Percentiles rank a stretch among this genome's conserved stretches.
These are phyloP conservation scores for Flaveria robusta DNA, from an alignment of 129 eudicot species.

Conservation along the genomic window DNA sequence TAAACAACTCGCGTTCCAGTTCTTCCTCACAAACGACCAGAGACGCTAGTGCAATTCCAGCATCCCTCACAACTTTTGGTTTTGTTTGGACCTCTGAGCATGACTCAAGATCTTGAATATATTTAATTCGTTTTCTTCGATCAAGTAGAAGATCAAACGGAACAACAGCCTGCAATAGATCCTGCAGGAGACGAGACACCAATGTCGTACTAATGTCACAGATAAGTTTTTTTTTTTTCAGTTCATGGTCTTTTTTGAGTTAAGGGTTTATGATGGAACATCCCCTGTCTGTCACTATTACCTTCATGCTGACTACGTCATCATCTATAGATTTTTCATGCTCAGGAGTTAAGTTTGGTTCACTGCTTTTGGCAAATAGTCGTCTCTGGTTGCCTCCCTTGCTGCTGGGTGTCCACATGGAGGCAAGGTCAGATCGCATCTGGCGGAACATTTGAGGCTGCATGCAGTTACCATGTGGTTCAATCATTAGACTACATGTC, in stretches of 20 bases:
- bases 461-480: slow-evolving; percentile 34
- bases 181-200: slow-evolving; percentile 51
- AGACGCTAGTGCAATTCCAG: slow-evolving; percentile 84
- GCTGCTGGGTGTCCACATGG: slow-evolving; percentile 80
- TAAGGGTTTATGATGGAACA: slow-evolving; percentile 19
- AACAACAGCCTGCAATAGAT: slow-evolving; percentile 86
- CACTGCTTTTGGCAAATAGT: slow-evolving; percentile 46
- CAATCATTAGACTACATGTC: slow-evolving; percentile 4
- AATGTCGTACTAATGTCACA: background rate
- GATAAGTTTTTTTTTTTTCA: background rate
- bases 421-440: slow-evolving; percentile 84
- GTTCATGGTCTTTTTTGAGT: slow-evolving; percentile 10
- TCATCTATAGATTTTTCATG: slow-evolving; percentile 43
- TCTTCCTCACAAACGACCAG: slow-evolving; percentile 91
- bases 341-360: slow-evolving; percentile 36
- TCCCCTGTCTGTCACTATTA: slow-evolving; percentile 18
- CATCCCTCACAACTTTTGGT: slow-evolving; percentile 95
- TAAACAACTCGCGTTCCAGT: slow-evolving; percentile 83
- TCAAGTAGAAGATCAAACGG: slow-evolving; percentile 86
- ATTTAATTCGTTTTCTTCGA: slow-evolving; percentile 68
- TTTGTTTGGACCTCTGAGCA: slow-evolving; percentile 53
- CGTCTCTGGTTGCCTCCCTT: slow-evolving; percentile 59
- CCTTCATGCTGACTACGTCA: slow-evolving; percentile 70
- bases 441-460: slow-evolving; percentile 89
- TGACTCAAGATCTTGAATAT: slow-evolving; percentile 50